Base-by-base conservation (phyloP, 495 filamentous ascomycete genomes). In the Penicillium ochrochloron region DNA sequence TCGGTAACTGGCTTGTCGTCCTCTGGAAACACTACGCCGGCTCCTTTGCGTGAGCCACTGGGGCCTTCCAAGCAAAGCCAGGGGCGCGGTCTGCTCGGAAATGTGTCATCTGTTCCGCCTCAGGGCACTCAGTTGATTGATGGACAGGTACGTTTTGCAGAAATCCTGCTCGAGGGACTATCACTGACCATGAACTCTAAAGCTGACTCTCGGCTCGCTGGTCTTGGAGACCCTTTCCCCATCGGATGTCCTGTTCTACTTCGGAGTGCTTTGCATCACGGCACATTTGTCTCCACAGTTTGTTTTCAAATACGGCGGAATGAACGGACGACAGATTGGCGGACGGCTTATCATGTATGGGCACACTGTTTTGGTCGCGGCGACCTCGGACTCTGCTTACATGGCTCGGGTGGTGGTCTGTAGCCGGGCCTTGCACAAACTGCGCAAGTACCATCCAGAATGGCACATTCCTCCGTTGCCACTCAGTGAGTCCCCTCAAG, bases 271-370 rank as follows among this genome's bases (percentile, higher is more conserved):
- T 1, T 54, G 62, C 2, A 62, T 67, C 5, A 67, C 75, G 58
- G 68, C 61, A 17, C 46, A 62, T 1, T 66, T 80, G 15, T 53
- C 66, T 5, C 76, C 78, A 0, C 53, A 50, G 0, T 78, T 74
- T 35, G 25, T 67, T 1, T 78, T 69, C 65, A 72, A 62, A 17
- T 53, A 70, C 34, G 64, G 42, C 4, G 51, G 54, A 33, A 10
- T 37, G 5, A 39, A 57, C 11, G 48, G 59, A 4, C 33, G 57
- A 4, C 44, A 42, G 5, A 69, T 77, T 50, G 73, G 70, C 0
- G 67, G 67, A 2, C 74, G 66, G 15, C 68, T 81, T 25, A 72
- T 69, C 0, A 44, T 81, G 23, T 81, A 75, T 62, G 76, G 77
- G 0, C 64, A 75, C 27, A 77, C 77, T 1, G 57, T 80, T 15